Conservation (phyloP, 2,329 filamentous ascomycete species). For the Xylariaceae sp. region DNA sequence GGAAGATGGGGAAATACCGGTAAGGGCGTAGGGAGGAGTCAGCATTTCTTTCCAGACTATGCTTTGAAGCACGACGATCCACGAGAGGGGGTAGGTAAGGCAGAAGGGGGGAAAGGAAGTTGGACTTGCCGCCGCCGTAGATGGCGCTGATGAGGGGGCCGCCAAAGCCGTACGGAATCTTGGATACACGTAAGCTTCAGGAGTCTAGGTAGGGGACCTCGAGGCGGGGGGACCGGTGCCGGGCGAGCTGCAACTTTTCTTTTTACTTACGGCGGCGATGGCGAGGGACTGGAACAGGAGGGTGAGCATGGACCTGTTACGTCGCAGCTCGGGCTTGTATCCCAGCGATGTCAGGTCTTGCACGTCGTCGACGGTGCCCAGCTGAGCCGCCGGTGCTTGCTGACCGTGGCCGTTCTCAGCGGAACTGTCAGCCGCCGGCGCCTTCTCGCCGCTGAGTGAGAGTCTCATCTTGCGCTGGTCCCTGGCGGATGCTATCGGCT, state of each 20-base stretch:
- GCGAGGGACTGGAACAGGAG: constrained; percentile 54
- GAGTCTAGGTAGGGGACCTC: background rate
- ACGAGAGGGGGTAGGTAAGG: too few species aligned
- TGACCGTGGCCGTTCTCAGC: constrained; percentile 11
- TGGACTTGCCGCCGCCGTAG: constrained; percentile 28
- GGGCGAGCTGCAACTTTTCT: constrained; percentile 3
- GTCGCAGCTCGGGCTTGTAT: constrained; percentile 48
- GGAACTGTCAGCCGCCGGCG: constrained; percentile 2
- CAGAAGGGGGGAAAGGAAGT: too few species aligned
- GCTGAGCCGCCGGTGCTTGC: too few species aligned
- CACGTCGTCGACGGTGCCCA: constrained; percentile 18
- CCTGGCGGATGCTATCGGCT: too few species aligned
- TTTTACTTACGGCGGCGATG: constrained; percentile 40
- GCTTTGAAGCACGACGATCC: too few species aligned
- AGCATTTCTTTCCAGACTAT: too few species aligned
- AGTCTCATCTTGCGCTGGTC: too few species aligned
- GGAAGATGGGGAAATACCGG: too few species aligned
- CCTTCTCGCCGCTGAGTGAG: too few species aligned
- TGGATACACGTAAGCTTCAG: too few species aligned
- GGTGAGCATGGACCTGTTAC: constrained; percentile 53
- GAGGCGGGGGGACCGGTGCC: too few species aligned
- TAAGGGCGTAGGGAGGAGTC: too few species aligned
- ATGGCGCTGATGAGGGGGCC: constrained; percentile 29
- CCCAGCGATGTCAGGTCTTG: constrained; percentile 35
- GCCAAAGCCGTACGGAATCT: constrained; percentile 46